These are phyloP conservation scores for Helotiales sp. DNA, from an alignment of 2,329 filamentous ascomycete genomes.

Conservation along the genomic window DNA sequence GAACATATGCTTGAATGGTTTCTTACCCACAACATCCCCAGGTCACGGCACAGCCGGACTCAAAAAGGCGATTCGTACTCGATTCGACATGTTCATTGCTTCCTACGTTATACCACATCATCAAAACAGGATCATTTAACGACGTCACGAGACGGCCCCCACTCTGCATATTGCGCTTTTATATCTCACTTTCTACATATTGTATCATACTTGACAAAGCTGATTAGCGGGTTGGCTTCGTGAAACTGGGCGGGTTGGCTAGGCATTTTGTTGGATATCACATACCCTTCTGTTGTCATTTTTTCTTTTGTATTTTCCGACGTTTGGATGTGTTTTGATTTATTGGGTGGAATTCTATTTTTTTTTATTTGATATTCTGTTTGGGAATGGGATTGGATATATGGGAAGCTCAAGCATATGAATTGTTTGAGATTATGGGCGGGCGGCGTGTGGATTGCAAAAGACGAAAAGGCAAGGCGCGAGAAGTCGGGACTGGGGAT, in stretches of 20 bases:
- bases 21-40: neutral
- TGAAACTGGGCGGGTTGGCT: too few relatives aligned
- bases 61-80: neutral
- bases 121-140: neutral
- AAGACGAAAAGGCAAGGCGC: too few relatives aligned
- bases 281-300: neutral
- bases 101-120: constrained; percentile 8
- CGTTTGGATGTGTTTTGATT: too few relatives aligned
- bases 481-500: too few relatives aligned
- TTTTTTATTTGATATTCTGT: too few relatives aligned
- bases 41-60: too few relatives aligned
- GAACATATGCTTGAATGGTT: constrained; percentile 1
- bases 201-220: constrained; percentile 11
- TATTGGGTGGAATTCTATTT: too few relatives aligned
- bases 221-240: constrained; percentile 10
- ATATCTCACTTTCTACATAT: neutral
- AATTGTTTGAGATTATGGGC: too few relatives aligned
- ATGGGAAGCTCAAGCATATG: too few relatives aligned
- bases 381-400: too few relatives aligned
- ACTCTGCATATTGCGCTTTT: neutral
- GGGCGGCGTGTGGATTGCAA: too few relatives aligned
- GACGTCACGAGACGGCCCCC: constrained; percentile 8
- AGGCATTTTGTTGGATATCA: constrained; percentile 3
- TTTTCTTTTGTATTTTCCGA: neutral
- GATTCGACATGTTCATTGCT: neutral